Evolutionary conservation across 2,329 filamentous ascomycete genomes (phyloP), one percentile per base, ranked within the genome.

Genomic region (Arthrobotrys entomopaga): DNA sequence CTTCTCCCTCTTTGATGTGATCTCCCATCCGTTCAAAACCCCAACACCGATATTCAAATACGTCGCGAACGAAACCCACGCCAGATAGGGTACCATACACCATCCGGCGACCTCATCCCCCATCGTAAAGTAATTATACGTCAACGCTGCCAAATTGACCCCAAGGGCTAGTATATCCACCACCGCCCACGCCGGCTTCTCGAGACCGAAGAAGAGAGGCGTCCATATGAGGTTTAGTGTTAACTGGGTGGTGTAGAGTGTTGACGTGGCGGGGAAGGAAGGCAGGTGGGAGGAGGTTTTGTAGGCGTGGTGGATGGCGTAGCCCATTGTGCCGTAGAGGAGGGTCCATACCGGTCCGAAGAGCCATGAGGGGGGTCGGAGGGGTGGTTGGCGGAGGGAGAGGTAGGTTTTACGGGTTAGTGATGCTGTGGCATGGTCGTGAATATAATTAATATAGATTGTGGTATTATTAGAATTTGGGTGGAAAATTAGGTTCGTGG

Each of bases 191-290:
- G 90, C 85, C 0, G 93, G 92, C 15, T 87, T 87, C 77, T 89
- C 89, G 58, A 90, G 80, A n/a, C 87, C 86, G 80, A 97, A 97
- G 86, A 97, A 97, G 10, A 97, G 86, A 11, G 94, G 94, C 87
- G 93, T 97, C 92, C 92, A 98, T 63, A 90, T 82, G 29, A 96
- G 84, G 81, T 97, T 97, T 59, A 97, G 85, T 10, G 86, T 91
- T 5, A 97, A 88, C 82, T 97, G 93, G 72, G 93, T 84, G 1
- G 91, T 91, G 84, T 97, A 97, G 29, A 97, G 85, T 0, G 90
- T 91, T 69, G 91, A 89, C 77, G 89, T 90, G 77, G 88, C 85
- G 80, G 87, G 87, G 60, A 90, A 88, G 63, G 87, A 82, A 40
- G 83, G 81, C 54, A 87, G 84, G n/a, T 86, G 87, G 43, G 82